Conservation (phyloP, 2,329 filamentous ascomycete genomes). For the Aureobasidium subglaciale region DNA sequence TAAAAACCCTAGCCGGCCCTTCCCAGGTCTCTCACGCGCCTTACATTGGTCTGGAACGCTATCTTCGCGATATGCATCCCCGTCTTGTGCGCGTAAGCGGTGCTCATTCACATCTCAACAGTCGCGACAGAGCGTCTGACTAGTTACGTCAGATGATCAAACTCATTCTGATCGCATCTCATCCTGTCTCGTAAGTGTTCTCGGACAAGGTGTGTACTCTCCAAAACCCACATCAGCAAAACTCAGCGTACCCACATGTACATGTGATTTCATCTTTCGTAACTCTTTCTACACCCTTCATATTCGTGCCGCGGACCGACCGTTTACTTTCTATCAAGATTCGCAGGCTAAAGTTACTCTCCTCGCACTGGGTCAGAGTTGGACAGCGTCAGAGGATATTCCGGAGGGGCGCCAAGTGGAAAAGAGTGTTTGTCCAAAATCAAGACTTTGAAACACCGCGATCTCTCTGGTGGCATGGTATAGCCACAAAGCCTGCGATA, state of each 20-base stretch:
- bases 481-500: neutral
- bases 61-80: neutral
- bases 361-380: neutral
- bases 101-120: neutral
- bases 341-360: neutral
- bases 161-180: too few species aligned
- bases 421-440: too few species aligned
- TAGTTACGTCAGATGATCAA: constrained; percentile 1
- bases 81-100: constrained; percentile 7
- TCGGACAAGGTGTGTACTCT: too few species aligned
- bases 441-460: neutral
- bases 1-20: neutral
- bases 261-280: too few species aligned
- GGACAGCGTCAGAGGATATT: neutral
- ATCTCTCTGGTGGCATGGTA: neutral
- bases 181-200: too few species aligned
- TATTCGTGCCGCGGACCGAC: constrained; percentile 1
- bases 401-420: neutral
- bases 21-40: neutral
- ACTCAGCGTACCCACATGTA: neutral
- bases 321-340: neutral
- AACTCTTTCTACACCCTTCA: neutral
- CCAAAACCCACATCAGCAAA: neutral
- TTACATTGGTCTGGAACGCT: neutral
- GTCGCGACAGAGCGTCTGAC: neutral